Base-by-base conservation (phyloP, 176 grass and related monocot species). In the Musa beccarii region DNA sequence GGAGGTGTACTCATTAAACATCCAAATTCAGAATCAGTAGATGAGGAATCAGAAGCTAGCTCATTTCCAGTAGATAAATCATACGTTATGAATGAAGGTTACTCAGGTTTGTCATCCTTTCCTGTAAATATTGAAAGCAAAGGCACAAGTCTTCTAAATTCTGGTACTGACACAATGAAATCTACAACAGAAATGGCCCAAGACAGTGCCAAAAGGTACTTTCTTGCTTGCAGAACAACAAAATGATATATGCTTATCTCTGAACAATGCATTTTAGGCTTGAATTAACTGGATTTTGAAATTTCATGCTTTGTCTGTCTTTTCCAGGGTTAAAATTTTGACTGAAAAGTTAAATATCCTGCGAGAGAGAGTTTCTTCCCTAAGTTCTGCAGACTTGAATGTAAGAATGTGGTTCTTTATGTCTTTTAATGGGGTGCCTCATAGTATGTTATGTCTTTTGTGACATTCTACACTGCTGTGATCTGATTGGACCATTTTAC, bases 61-160 rank as follows among this genome's bases (percentile, higher is more conserved):
- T 85, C 83, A 76, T 53, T 94, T 86, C 86, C 84, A 80, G 78
- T 77, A 76, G 89, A 93, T 79, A 87, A 82, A 79, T 85, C 80
- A 52, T 75, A 73, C 20, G 69, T 81, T 93, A 83, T 79, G 74
- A 85, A 78, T 87, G 87, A 89, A 75, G 79, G 84, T 17, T 89
- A 85, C 78, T 87, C 84, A 71, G 80, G 75, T 51, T 76, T 71
- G 57, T 59, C 67, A 57, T 87, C 73, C 0, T 86, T 89, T 86
- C 74, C 75, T 73, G 74, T 79, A 73, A 80, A 83, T 69, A 85
- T 50, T 75, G 82, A 82, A 83, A 87, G 54, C 79, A 87, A 81
- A 64, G 59, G 64, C 79, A 72, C 29, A 34, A 34, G 29, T 34
- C n/a, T 51, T 17, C 43, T 21, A 0, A 21, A 19, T 70, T 51